phyloP scores from a whole-genome alignment of 2,329 filamentous ascomycete genomes.

The Neoarthrinium moseri region DNA sequence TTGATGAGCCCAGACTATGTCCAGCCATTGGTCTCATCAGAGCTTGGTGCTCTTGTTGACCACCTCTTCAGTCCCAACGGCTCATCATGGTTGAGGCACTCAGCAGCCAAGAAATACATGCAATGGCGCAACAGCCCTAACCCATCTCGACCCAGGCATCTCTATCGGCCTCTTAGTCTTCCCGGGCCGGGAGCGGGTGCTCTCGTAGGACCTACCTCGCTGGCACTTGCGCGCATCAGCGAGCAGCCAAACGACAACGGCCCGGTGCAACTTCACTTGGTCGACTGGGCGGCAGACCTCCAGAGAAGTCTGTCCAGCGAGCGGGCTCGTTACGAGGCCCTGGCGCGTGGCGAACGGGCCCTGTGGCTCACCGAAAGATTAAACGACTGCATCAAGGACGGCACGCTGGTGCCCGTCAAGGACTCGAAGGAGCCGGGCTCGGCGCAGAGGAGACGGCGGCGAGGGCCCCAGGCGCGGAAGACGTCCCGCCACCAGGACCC shows the following conservation, averaged over 20 bases:
- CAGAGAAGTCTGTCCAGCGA: conserved; percentile 75
- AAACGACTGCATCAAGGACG: conserved; percentile 66
- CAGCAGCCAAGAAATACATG: conserved; percentile 78
- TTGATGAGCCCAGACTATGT: conserved; percentile 92
- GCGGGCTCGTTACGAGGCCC: conserved; percentile 63
- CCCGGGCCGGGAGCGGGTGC: conserved; percentile 12
- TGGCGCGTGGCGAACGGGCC: conserved; percentile 62
- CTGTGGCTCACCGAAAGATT: conserved; percentile 68
- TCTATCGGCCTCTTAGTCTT: conserved; percentile 34
- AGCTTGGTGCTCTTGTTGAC: conserved; percentile 68
- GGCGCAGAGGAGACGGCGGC: conserved; percentile 24
- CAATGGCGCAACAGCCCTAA: conserved; percentile 55
- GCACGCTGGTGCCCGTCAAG: conserved; percentile 55
- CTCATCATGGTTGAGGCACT: conserved; percentile 77
- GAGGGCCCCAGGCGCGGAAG: conserved; percentile 12
- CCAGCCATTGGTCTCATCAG: conserved; percentile 74
- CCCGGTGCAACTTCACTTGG: conserved; percentile 58
- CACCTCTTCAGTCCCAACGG: conserved; percentile 77
- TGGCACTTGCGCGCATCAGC: conserved; percentile 59
- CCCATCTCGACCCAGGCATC: conserved; percentile 23
- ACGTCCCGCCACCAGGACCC: conserved; percentile 63
- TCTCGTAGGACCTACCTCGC: conserved; percentile 38
- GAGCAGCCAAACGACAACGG: conserved; percentile 36
- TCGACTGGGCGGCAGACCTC: conserved; percentile 79
- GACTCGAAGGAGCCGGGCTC: conserved; percentile 27